Evolutionary conservation across 2,329 filamentous ascomycete species (phyloP).

Genomic region (Xylaria sp.): DNA sequence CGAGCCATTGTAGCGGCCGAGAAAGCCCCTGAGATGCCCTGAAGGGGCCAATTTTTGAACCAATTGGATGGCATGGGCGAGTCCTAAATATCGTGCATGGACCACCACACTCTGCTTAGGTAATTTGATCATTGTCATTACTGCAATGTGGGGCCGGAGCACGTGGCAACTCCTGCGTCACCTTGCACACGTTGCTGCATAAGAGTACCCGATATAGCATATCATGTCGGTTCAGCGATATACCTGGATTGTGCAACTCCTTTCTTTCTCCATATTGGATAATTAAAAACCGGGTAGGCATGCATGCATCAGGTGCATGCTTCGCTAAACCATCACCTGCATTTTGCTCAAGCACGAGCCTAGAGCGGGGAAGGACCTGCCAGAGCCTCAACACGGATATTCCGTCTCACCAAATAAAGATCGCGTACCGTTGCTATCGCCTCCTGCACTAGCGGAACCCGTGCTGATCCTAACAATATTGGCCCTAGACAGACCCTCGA

Average conservation of each 20-base stretch:
- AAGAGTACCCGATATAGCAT: background rate
- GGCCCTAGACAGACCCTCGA: too few species aligned
- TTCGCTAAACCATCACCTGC: too few species aligned
- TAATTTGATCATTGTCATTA: background rate
- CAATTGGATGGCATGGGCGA: background rate
- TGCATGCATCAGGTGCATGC: background rate
- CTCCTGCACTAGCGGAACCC: too few species aligned
- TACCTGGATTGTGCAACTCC: background rate
- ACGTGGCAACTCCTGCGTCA: background rate
- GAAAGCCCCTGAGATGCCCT: slow-evolving; percentile 3
- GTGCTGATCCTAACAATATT: too few species aligned
- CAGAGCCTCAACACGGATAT: too few species aligned
- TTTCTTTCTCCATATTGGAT: background rate
- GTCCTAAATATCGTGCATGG: background rate
- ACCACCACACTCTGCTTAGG: background rate
- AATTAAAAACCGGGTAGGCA: too few species aligned
- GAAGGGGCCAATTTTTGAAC: background rate
- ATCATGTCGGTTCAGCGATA: background rate
- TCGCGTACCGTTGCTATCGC: too few species aligned
- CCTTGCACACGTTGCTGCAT: background rate
- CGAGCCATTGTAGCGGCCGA: background rate
- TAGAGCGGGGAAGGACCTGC: too few species aligned
- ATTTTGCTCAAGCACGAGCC: too few species aligned
- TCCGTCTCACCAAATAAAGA: too few species aligned
- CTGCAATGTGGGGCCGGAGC: background rate